These are phyloP conservation scores for Cladophialophora yegresii DNA, from an alignment of 2,329 filamentous ascomycete genomes.

Conservation along the genomic window DNA sequence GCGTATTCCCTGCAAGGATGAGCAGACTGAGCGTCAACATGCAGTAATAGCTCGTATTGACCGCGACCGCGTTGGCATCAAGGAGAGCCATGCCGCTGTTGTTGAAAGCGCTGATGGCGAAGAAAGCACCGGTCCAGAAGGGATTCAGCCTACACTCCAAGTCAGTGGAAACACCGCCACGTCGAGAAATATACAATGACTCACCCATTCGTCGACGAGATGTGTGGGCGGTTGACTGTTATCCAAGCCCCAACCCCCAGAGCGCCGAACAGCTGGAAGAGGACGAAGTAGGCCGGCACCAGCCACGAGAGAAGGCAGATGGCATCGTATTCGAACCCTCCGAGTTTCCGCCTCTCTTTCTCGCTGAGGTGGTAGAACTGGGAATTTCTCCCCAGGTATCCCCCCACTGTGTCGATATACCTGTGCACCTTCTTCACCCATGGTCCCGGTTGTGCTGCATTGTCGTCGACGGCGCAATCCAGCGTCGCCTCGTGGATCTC, in stretches of 20 bases:
- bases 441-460: background rate
- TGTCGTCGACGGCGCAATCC: conserved; percentile 15
- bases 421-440: conserved; percentile 23
- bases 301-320: conserved; percentile 35
- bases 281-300: conserved; percentile 47
- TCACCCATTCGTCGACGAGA: conserved; percentile 21
- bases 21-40: conserved; percentile 41
- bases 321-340: conserved; percentile 51
- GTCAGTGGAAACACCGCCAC: background rate
- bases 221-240: conserved; percentile 41
- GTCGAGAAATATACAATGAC: background rate
- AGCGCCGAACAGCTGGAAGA: conserved; percentile 50
- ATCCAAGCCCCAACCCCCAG: conserved; percentile 51
- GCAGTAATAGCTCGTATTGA: conserved; percentile 40
- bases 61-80: conserved; percentile 51
- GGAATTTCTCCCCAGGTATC: conserved; percentile 50
- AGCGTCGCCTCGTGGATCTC: background rate
- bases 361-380: conserved; percentile 52
- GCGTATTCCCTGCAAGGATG: conserved; percentile 45
- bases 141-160: conserved; percentile 42
- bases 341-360: conserved; percentile 45
- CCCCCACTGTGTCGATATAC: conserved; percentile 33
- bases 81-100: conserved; percentile 53
- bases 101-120: conserved; percentile 54
- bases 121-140: conserved; percentile 48